Percentiles rank a stretch among this genome's conserved stretches.
These are phyloP conservation scores for Sungouiella thailandica DNA, from an alignment of 805 yeast species.

Conservation along the genomic window DNA sequence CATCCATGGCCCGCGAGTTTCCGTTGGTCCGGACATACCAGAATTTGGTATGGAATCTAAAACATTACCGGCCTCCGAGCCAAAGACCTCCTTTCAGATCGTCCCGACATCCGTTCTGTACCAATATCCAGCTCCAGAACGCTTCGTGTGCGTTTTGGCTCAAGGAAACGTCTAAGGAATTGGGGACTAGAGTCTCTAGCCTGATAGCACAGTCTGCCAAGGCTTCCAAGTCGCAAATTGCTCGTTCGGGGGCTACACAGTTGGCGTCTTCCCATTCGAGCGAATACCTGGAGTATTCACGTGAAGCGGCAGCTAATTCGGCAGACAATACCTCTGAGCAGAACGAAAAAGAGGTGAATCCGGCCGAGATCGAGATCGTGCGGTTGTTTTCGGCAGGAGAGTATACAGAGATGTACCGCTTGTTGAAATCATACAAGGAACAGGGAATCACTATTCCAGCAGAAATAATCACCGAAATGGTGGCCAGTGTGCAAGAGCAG, in stretches of 20 bases:
- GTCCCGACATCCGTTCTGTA: slow-evolving; percentile 13
- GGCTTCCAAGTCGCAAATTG: not conserved
- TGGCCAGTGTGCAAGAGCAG: slow-evolving; percentile 9
- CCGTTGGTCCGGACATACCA: slow-evolving; percentile 9
- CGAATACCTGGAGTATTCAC: not conserved
- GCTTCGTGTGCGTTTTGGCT: slow-evolving; percentile 15
- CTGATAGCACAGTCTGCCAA: not conserved
- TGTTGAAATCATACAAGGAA: slow-evolving; percentile 6
- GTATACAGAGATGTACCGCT: slow-evolving; percentile 8
- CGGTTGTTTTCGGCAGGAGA: slow-evolving; percentile 9
- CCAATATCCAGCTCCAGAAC: slow-evolving; percentile 12
- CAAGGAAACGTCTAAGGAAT: slow-evolving; percentile 9
- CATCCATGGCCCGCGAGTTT: slow-evolving; percentile 11
- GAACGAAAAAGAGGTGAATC: slow-evolving; percentile 1
- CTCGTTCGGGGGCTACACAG: not conserved
- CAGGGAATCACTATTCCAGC: slow-evolving; percentile 5
- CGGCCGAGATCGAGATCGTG: slow-evolving; percentile 12
- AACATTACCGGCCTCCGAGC: slow-evolving; percentile 8
- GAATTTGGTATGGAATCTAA: slow-evolving; percentile 12
- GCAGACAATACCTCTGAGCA: not conserved
- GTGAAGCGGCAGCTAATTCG: not conserved
- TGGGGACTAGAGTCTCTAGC: slow-evolving; percentile 3
- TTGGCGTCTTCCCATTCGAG: not conserved
- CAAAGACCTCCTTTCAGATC: slow-evolving; percentile 12
- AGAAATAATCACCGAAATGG: slow-evolving; percentile 11